Conservation (phyloP, 441 rosid genomes). For the Pelargonium fulgidum region DNA sequence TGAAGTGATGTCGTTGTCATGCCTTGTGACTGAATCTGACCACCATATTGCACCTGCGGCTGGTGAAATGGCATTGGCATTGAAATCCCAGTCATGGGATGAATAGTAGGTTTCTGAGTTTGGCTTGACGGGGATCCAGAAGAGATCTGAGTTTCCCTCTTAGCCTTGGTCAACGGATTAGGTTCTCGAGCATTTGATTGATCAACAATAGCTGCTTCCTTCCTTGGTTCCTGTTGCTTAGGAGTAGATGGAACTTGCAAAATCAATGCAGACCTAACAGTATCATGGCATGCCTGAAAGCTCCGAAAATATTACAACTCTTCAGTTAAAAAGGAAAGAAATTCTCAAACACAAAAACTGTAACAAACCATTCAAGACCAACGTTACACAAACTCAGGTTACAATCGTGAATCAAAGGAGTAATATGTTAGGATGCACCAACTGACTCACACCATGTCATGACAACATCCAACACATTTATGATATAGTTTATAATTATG, state of each 20-base stretch:
- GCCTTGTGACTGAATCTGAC: conserved; percentile 68
- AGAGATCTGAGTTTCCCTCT: conserved; percentile 48
- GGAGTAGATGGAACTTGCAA: conserved; percentile 50
- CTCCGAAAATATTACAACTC: conserved; percentile 4
- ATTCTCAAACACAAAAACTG: background rate
- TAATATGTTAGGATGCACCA: background rate
- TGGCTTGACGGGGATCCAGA: conserved; percentile 41
- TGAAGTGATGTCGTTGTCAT: conserved; percentile 54
- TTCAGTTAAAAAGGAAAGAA: conserved; percentile 19
- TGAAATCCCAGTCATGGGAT: conserved; percentile 51
- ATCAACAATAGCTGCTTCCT: conserved; percentile 39
- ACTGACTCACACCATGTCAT: background rate
- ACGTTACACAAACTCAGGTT: background rate
- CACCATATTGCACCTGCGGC: conserved; percentile 65
- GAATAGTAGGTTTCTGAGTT: conserved; percentile 51
- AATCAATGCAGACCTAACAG: conserved; percentile 44
- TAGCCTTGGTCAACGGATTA: conserved; percentile 36
- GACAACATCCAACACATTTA: background rate
- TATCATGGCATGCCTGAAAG: conserved; percentile 66
- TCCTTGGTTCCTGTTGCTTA: conserved; percentile 47
- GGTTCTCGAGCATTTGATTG: conserved; percentile 44
- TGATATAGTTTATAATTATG: background rate
- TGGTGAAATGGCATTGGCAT: conserved; percentile 70
- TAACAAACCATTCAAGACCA: background rate
- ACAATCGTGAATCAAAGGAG: conserved; percentile 9